Evolutionary conservation across 352 stramenopile species (phyloP).

Genomic region (Hyaloperonospora arabidopsidis): DNA sequence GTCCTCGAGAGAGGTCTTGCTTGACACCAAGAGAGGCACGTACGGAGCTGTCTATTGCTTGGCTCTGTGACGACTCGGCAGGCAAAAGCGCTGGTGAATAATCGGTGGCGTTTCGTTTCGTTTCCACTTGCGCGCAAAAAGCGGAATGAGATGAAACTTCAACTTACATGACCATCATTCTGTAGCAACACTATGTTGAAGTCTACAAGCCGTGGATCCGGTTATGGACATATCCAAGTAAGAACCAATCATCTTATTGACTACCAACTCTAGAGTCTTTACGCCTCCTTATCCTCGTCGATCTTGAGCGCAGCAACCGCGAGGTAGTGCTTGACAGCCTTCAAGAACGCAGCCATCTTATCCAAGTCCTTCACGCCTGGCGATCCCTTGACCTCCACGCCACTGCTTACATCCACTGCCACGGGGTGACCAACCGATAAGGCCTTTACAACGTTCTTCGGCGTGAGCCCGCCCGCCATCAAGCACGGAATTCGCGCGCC

Average conservation of each 20-base stretch:
- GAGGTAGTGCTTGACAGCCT: constrained; percentile 53
- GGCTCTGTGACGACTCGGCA: no score
- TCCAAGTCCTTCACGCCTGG: constrained; percentile 58
- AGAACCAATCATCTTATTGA: background rate
- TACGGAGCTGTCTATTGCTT: no score
- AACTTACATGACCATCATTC: constrained; percentile 20
- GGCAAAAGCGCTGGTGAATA: constrained; percentile 4
- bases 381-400: constrained; percentile 85
- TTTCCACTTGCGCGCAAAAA: constrained; percentile 11
- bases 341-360: constrained; percentile 56
- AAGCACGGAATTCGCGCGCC: constrained; percentile 90
- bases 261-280: constrained; percentile 4
- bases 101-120: no score
- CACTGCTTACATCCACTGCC: constrained; percentile 94
- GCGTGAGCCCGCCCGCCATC: constrained; percentile 92
- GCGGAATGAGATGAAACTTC: constrained; percentile 19
- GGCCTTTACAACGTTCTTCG: constrained; percentile 90
- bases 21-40: no score
- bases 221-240: background rate
- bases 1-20: no score
- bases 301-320: constrained; percentile 53
- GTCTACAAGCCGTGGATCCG: no score
- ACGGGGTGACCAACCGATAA: constrained; percentile 76
- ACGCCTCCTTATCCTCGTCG: constrained; percentile 45
- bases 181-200: background rate